phyloP scores from a whole-genome alignment of 176 grass and related monocot genomes.

The Carex pumila region DNA sequence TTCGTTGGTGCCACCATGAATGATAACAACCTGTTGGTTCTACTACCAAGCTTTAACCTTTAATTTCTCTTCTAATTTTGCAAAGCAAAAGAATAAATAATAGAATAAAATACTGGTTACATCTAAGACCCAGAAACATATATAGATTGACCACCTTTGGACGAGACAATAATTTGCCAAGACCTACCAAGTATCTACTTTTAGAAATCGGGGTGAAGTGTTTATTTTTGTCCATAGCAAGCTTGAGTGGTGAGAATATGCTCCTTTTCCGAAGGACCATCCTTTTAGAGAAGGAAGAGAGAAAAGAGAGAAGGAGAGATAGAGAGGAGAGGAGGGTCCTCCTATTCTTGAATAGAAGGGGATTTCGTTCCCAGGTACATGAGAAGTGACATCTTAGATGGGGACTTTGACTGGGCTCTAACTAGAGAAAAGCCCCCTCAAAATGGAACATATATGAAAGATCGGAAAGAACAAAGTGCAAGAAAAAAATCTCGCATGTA shows the following conservation, averaged over 20 bases:
- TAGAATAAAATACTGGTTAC: background rate
- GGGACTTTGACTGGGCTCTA: too few relatives aligned
- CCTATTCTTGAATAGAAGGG: too few relatives aligned
- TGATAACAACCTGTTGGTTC: background rate
- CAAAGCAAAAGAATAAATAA: background rate
- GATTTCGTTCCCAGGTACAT: too few relatives aligned
- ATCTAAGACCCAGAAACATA: background rate
- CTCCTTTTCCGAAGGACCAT: too few relatives aligned
- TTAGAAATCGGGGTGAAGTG: background rate
- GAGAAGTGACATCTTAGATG: background rate
- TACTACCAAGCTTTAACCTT: background rate
- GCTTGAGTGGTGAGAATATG: background rate
- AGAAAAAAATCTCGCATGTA: background rate
- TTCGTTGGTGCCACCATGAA: conserved; percentile 10
- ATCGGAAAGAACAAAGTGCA: background rate
- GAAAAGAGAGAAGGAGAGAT: too few relatives aligned
- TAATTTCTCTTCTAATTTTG: background rate
- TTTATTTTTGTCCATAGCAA: background rate
- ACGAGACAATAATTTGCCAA: background rate
- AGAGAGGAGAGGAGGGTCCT: too few relatives aligned
- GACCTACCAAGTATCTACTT: background rate
- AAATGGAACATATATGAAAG: background rate
- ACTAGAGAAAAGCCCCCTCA: background rate
- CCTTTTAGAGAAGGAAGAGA: too few relatives aligned
- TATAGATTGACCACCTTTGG: background rate